phyloP scores from a whole-genome alignment of 2,329 filamentous ascomycete genomes.

The Herpomyces periplanetae region DNA sequence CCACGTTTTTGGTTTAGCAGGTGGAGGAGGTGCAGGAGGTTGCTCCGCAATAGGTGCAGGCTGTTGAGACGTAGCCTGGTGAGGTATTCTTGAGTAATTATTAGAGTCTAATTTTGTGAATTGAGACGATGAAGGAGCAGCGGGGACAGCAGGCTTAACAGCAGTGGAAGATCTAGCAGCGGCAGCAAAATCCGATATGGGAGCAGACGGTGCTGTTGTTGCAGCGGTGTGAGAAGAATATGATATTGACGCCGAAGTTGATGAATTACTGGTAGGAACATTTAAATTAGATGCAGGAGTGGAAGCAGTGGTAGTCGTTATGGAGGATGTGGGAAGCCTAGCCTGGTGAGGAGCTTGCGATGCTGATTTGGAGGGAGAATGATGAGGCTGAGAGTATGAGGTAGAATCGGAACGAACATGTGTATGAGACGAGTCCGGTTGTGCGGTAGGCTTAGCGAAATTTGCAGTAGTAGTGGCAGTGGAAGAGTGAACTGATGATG shows the following conservation, averaged over 20 bases:
- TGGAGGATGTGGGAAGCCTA: conserved; percentile 15
- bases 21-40: conserved; percentile 14
- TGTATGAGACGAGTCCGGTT: conserved; percentile 7
- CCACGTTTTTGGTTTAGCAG: conserved; percentile 22
- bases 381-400: conserved; percentile 5
- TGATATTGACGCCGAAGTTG: no score
- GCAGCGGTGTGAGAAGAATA: no score
- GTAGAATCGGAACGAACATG: conserved; percentile 11
- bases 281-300: conserved; percentile 14
- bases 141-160: no score
- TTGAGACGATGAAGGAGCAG: no score
- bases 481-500: conserved; percentile 8
- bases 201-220: no score
- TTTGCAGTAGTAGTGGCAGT: conserved; percentile 7
- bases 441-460: conserved; percentile 6
- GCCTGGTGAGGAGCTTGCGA: conserved; percentile 5
- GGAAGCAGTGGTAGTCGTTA: conserved; percentile 12
- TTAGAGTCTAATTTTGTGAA: no score
- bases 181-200: no score
- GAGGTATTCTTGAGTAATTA: no score
- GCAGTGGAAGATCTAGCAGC: no score
- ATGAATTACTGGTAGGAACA: conserved; percentile 16
- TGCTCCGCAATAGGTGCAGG: no score
- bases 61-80: no score
- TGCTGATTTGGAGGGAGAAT: conserved; percentile 6